A percentile compares a stretch with the other conserved stretches of the same genome.
Evolutionary conservation across 1,284 basidiomycete species (phyloP).

Genomic region (Gymnopus androsaceus): DNA sequence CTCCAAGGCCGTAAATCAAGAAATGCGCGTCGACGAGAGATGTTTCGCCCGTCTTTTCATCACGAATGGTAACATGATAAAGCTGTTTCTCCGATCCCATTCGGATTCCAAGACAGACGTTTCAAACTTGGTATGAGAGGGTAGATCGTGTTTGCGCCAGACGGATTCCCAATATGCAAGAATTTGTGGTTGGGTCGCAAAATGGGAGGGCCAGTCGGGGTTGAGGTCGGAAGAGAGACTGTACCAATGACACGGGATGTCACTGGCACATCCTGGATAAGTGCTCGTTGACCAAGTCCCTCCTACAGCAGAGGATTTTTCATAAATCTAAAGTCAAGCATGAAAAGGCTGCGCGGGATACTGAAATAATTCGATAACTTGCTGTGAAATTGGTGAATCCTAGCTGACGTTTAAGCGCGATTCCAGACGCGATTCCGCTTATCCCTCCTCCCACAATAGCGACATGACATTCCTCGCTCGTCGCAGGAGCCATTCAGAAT

Average conservation of each 20-base stretch:
- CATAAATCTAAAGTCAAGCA: constrained; percentile 13
- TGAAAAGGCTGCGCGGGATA: background rate
- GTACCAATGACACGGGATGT: constrained; percentile 28
- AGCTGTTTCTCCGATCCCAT: constrained; percentile 21
- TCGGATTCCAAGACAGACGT: constrained; percentile 18
- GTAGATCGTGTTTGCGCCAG: constrained; percentile 20
- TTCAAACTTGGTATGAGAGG: constrained; percentile 14
- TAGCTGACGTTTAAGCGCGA: constrained; percentile 23
- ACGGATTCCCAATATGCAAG: constrained; percentile 26
- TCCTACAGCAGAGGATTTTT: constrained; percentile 17
- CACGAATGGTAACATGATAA: constrained; percentile 21
- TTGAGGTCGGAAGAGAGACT: constrained; percentile 28
- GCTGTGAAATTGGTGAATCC: constrained; percentile 22
- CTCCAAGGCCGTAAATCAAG: constrained; percentile 9
- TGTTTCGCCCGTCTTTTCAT: constrained; percentile 3
- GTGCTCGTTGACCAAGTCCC: constrained; percentile 20
- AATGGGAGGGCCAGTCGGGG: constrained; percentile 27
- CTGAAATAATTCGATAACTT: background rate
- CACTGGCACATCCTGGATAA: constrained; percentile 11
- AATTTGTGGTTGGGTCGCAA: constrained; percentile 26
- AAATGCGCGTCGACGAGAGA: constrained; percentile 1
- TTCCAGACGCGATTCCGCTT: constrained; percentile 18
- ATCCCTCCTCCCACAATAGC: constrained; percentile 1
- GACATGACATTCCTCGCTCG: background rate
- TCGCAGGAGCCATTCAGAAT: background rate